These are phyloP conservation scores for Curvularia hawaiiensis DNA, from an alignment of 2,329 filamentous ascomycete species.

Conservation along the genomic window DNA sequence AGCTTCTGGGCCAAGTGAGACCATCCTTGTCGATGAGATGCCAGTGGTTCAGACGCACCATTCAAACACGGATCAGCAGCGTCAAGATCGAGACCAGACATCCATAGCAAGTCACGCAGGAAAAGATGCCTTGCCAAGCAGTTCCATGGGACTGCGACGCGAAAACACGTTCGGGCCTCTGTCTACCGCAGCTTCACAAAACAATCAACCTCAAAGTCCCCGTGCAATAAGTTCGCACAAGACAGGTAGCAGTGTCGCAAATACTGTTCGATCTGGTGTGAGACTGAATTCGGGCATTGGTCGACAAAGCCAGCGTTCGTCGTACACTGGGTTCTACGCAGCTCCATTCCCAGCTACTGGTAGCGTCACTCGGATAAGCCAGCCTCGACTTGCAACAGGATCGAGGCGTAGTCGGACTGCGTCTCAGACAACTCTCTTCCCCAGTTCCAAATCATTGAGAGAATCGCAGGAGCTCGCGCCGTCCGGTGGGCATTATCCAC, in stretches of 20 bases:
- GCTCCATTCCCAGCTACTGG: slow-evolving; percentile 27
- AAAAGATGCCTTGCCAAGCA: slow-evolving; percentile 3
- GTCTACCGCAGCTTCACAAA: slow-evolving; percentile 39
- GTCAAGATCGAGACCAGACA: slow-evolving; percentile 2
- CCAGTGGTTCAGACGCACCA: neutral
- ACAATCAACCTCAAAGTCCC: slow-evolving; percentile 46
- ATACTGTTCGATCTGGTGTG: slow-evolving; percentile 43
- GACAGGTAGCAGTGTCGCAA: slow-evolving; percentile 47
- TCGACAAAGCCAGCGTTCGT: slow-evolving; percentile 17
- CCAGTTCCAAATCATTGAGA: slow-evolving; percentile 18
- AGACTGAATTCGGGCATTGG: slow-evolving; percentile 27
- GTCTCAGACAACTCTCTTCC: slow-evolving; percentile 32
- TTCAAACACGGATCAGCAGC: slow-evolving; percentile 2
- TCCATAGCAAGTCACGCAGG: slow-evolving; percentile 11
- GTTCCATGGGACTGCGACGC: slow-evolving; percentile 20
- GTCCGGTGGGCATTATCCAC: slow-evolving; percentile 13
- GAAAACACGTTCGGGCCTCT: slow-evolving; percentile 46
- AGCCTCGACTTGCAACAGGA: slow-evolving; percentile 4
- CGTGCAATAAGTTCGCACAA: slow-evolving; percentile 44
- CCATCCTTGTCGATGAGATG: slow-evolving; percentile 38
- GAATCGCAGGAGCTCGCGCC: slow-evolving; percentile 18
- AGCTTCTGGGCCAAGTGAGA: slow-evolving; percentile 45
- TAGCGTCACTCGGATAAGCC: slow-evolving; percentile 31
- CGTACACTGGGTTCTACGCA: slow-evolving; percentile 30
- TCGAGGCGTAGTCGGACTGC: slow-evolving; percentile 24